A percentile compares a stretch with the other conserved stretches of the same genome.
Evolutionary conservation across 139 green algal genomes (phyloP).

Genomic region (Micractinium conductrix): DNA sequence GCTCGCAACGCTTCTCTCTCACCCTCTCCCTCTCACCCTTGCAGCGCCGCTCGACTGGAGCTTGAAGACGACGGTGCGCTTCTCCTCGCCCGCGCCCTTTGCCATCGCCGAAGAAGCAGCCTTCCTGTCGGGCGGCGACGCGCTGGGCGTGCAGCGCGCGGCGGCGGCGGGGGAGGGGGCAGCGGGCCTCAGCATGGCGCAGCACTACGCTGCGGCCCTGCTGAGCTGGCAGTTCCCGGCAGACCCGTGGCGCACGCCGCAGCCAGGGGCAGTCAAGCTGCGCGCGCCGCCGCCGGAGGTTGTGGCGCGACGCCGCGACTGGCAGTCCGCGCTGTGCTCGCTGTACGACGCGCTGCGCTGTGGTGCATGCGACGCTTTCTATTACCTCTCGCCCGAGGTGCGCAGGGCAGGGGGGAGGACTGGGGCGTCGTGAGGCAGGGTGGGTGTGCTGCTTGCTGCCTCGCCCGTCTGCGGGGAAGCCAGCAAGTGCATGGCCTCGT

Average conservation of each 20-base stretch:
- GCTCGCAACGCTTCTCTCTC: background rate
- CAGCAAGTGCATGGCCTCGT: no score
- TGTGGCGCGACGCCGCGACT: constrained; percentile 39
- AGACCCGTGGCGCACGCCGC: background rate
- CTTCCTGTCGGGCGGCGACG: background rate
- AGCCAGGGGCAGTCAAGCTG: constrained; percentile 15
- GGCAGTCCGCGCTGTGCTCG: constrained; percentile 58
- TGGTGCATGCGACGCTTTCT: constrained; percentile 54
- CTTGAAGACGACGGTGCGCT: constrained; percentile 43
- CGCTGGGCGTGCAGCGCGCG: constrained; percentile 20
- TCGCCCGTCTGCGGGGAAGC: no score
- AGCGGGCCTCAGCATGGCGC: constrained; percentile 20
- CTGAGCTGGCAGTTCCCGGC: constrained; percentile 62
- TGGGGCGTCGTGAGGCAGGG: no score
- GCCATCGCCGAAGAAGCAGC: constrained; percentile 24
- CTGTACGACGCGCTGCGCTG: constrained; percentile 54
- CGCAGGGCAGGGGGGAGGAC: background rate
- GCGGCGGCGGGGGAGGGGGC: background rate
- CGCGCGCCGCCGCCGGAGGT: constrained; percentile 18
- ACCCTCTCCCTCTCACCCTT: no score
- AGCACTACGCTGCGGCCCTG: constrained; percentile 49
- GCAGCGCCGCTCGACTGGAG: constrained; percentile 49
- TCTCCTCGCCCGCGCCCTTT: constrained; percentile 44
- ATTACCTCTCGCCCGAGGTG: constrained; percentile 49
- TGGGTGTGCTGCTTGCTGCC: no score